Conservation (phyloP, 2,329 filamentous ascomycete genomes). For the Fusarium papillatum region DNA sequence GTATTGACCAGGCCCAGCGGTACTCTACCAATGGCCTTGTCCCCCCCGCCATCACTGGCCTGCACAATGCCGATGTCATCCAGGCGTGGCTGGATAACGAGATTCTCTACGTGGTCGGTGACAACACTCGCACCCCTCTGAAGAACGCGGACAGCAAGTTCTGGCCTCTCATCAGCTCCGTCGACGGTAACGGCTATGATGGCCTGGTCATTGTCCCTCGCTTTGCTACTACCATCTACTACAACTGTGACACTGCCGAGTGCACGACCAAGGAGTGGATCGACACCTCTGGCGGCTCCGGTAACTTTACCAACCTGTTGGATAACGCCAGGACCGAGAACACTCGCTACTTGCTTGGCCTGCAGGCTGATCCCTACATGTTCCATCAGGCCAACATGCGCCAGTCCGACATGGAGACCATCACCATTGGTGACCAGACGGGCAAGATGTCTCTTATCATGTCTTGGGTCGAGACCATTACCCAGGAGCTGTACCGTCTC, state of each 20-base stretch:
- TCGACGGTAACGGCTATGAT: conserved; percentile 28
- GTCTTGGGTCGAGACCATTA: conserved; percentile 32
- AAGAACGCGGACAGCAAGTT: conserved; percentile 16
- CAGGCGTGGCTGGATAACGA: conserved; percentile 30
- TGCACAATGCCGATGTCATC: conserved; percentile 34
- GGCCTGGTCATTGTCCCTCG: conserved; percentile 27
- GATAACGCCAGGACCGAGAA: conserved; percentile 22
- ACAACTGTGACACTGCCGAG: conserved; percentile 30
- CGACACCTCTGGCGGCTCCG: conserved; percentile 24
- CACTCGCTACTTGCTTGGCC: conserved; percentile 23
- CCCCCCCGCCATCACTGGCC: conserved; percentile 32
- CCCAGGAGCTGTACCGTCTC: conserved; percentile 31
- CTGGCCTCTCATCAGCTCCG: conserved; percentile 31
- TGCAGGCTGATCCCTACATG: conserved; percentile 35
- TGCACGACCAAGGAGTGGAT: conserved; percentile 34
- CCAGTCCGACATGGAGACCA: conserved; percentile 11
- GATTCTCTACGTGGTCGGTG: conserved; percentile 26
- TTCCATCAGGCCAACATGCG: conserved; percentile 39
- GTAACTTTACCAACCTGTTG: conserved; percentile 20
- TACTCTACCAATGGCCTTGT: conserved; percentile 28
- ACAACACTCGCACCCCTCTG: conserved; percentile 26
- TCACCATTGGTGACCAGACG: conserved; percentile 28
- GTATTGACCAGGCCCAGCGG: conserved; percentile 22
- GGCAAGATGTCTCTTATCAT: conserved; percentile 31
- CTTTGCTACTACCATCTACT: conserved; percentile 34